phyloP scores from a whole-genome alignment of 2,329 filamentous ascomycete species.

The Monilinia fructigena region DNA sequence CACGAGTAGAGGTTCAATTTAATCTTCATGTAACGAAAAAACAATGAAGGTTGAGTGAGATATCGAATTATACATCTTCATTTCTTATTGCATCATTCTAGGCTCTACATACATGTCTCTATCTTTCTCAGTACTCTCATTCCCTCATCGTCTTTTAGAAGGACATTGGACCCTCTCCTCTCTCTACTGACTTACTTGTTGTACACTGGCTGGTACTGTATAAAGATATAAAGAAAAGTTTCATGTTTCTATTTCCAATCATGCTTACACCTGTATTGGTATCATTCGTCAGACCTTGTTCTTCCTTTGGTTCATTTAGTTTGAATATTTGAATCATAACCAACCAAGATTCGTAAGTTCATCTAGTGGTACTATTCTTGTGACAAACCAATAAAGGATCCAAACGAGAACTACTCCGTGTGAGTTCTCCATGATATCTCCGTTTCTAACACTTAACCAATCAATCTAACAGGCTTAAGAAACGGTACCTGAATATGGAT shows the following conservation, averaged over 20 bases:
- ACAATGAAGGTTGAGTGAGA: no score
- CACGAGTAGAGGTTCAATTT: no score
- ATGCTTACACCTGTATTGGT: background rate
- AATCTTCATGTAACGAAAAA: no score
- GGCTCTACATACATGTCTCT: no score
- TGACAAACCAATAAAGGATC: slow-evolving; percentile 6
- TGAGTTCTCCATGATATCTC: background rate
- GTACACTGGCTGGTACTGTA: no score
- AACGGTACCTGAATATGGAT: slow-evolving; percentile 17
- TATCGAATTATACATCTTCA: no score
- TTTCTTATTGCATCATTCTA: no score
- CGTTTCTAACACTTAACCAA: slow-evolving; percentile 11
- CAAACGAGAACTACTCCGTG: background rate
- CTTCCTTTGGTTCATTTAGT: background rate
- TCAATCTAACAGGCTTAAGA: background rate
- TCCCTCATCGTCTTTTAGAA: no score
- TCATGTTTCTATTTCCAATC: slow-evolving; percentile 13
- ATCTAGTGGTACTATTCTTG: slow-evolving; percentile 12
- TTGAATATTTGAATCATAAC: slow-evolving; percentile 1
- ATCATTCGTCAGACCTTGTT: background rate
- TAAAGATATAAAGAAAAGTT: background rate
- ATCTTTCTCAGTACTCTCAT: no score
- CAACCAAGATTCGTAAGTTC: slow-evolving; percentile 12
- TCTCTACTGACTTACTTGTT: background rate
- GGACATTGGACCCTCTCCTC: no score